A percentile compares a stretch with the other conserved stretches of the same genome.
Evolutionary conservation across 177 flowering plant genomes (phyloP).

Genomic region (Tripterygium wilfordii): DNA sequence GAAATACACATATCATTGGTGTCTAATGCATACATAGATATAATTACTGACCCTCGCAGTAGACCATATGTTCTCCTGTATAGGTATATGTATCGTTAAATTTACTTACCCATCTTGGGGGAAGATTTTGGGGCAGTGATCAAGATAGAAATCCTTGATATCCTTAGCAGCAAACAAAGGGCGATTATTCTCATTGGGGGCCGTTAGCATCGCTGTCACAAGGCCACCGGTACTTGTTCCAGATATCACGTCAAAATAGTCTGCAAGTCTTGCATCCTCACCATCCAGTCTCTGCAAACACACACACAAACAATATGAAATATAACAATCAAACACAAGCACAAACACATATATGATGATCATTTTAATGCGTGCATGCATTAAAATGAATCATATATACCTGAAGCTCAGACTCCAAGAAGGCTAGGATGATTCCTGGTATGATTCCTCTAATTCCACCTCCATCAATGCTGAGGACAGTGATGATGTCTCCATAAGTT

Average conservation of each 20-base stretch:
- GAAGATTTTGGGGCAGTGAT: slow-evolving; percentile 46
- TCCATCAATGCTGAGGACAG: slow-evolving; percentile 22
- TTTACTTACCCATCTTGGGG: slow-evolving; percentile 33
- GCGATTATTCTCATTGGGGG: slow-evolving; percentile 43
- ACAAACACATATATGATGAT: no score
- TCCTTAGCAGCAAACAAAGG: slow-evolving; percentile 61
- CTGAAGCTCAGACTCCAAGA: slow-evolving; percentile 19
- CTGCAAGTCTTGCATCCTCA: slow-evolving; percentile 50
- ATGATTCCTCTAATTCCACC: slow-evolving; percentile 21
- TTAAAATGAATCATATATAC: slow-evolving; percentile 1
- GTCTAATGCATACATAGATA: not conserved
- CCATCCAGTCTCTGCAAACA: slow-evolving; percentile 61
- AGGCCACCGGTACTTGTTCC: slow-evolving; percentile 76
- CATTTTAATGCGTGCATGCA: not conserved
- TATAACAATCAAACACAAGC: no score
- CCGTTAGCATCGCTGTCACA: slow-evolving; percentile 55
- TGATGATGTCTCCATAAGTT: slow-evolving; percentile 21
- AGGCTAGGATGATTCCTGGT: slow-evolving; percentile 14
- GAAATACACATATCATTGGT: not conserved
- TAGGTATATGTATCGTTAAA: no score
- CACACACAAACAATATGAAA: no score
- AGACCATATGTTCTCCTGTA: no score
- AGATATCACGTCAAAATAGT: slow-evolving; percentile 60
- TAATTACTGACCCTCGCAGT: no score
- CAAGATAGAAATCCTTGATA: slow-evolving; percentile 42